A percentile compares a stretch with the other conserved stretches of the same genome.
These are phyloP conservation scores for Cercospora nicotianae DNA, from an alignment of 2,329 filamentous ascomycete genomes.

Conservation along the genomic window DNA sequence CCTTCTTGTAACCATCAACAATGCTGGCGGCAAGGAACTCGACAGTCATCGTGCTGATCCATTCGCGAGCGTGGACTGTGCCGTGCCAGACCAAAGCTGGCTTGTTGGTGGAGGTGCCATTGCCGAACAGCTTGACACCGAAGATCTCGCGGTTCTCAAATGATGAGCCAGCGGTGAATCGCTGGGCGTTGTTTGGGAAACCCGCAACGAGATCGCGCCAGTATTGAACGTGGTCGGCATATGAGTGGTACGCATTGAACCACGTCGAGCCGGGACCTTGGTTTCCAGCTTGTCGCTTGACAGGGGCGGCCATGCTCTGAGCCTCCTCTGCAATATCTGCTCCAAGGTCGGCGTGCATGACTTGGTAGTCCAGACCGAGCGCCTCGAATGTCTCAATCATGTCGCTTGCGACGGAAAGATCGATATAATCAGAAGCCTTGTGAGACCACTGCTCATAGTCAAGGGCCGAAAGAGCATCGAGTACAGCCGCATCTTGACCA, in stretches of 20 bases:
- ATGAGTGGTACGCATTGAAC: slow-evolving; percentile 31
- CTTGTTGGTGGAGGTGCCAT: slow-evolving; percentile 23
- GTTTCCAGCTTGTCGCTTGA: slow-evolving; percentile 17
- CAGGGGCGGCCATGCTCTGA: slow-evolving; percentile 12
- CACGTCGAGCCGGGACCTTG: slow-evolving; percentile 25
- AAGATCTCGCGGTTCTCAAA: slow-evolving; percentile 30
- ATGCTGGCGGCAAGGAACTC: slow-evolving; percentile 33
- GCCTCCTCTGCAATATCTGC: slow-evolving; percentile 24
- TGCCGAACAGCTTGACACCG: slow-evolving; percentile 30
- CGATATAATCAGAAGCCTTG: slow-evolving; percentile 19
- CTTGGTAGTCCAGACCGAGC: slow-evolving; percentile 21
- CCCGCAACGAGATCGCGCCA: slow-evolving; percentile 28
- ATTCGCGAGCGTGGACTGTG: slow-evolving; percentile 30
- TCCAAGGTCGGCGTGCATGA: slow-evolving; percentile 29
- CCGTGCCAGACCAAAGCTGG: slow-evolving; percentile 30
- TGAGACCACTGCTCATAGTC: slow-evolving; percentile 25
- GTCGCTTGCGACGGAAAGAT: slow-evolving; percentile 22
- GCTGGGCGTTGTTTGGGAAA: slow-evolving; percentile 28
- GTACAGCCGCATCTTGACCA: slow-evolving; percentile 14
- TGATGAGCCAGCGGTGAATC: slow-evolving; percentile 27
- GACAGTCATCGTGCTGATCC: slow-evolving; percentile 33
- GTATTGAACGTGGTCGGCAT: slow-evolving; percentile 31
- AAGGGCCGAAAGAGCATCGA: slow-evolving; percentile 19
- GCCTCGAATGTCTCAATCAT: slow-evolving; percentile 21
- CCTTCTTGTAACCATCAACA: slow-evolving; percentile 27